Base-by-base conservation (phyloP, 139 green algal genomes). In the Protoeuglena noctilucae region DNA sequence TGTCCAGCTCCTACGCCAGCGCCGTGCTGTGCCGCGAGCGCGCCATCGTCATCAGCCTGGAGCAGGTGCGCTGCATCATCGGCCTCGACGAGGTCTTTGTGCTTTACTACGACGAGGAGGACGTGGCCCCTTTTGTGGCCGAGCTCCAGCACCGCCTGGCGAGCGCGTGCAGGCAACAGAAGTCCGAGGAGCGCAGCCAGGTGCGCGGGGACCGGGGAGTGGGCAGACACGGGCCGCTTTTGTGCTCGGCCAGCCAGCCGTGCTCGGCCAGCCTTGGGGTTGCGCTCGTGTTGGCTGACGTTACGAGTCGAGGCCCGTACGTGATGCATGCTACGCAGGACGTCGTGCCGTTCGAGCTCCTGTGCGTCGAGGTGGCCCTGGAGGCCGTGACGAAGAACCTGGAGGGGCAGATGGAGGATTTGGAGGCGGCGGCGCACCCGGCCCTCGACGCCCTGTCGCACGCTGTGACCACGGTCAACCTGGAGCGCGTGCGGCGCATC, bases 401-500 rank as follows among this genome's bases (percentile, higher is more conserved):
- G 31, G 84, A 93, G 54, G 24, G 50, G 3, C 56, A 79, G 56
- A 80, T 80, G 0, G 66, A 62, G 3, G 81, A 94, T 48, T 65
- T 95, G 51, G 86, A 95, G 70, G 73, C 70, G 17, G 67, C 71
- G 6, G 80, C 83, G 0, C 82, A 90, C 60, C 83, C 84, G 3
- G 82, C 82, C 0, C 63, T 96, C 34, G 88, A 96, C 51, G 70
- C 69, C 1, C 68, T 96, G 41, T 92, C 83, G 3, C 69, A 66
- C 17, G 62, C 78, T 65, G 80, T 96, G 30, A 87, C 67, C 47
- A 84, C 75, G 0, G 54, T 70, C 34, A 87, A 93, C 62, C 68
- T 97, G 69, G 88, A 97, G 72, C 63, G 75, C 3, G 88, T 97
- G 56, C 67, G 89, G 3, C 69, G 72, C 50, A 75, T 95, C 50